Percentiles rank a stretch among this genome's conserved stretches.
Evolutionary conservation across 1,284 basidiomycete species (phyloP).

Genomic region (Moniliella sp.): DNA sequence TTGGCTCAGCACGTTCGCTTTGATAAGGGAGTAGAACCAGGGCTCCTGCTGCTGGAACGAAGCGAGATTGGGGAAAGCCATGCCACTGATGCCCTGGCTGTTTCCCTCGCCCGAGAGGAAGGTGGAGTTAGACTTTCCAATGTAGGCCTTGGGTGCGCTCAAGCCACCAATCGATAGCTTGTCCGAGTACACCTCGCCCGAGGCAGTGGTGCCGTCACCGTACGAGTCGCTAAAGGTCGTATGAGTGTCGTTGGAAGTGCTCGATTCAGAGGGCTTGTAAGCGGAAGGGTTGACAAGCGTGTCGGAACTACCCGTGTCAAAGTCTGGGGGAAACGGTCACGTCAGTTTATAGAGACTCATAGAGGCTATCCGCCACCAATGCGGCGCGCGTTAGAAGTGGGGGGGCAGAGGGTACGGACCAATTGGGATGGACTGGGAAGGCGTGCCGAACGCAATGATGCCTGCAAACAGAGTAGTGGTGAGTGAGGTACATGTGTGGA

Average conservation of each 20-base stretch:
- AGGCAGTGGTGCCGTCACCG: slow-evolving; percentile 1
- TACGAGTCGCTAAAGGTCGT: background rate
- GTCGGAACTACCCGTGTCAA: too few relatives aligned
- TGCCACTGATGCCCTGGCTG: slow-evolving; percentile 1
- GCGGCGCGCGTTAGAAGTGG: too few relatives aligned
- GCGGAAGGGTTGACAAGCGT: background rate
- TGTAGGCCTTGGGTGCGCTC: background rate
- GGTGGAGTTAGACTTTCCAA: background rate
- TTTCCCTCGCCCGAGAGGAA: slow-evolving; percentile 1
- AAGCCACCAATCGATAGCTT: background rate
- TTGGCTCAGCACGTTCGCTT: too few relatives aligned
- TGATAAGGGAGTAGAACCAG: too few relatives aligned
- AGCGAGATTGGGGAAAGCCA: background rate
- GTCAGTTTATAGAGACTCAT: background rate
- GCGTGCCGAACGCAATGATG: slow-evolving; percentile 19
- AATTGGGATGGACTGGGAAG: slow-evolving; percentile 11
- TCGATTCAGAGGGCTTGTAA: background rate
- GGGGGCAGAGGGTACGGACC: slow-evolving; percentile 34
- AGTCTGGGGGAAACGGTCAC: too few relatives aligned
- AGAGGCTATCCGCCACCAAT: slow-evolving; percentile 18
- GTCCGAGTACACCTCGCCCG: slow-evolving; percentile 1
- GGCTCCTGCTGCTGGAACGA: too few relatives aligned
- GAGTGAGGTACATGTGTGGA: too few relatives aligned
- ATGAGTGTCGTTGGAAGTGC: background rate
- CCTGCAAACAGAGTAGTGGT: slow-evolving; percentile 32